Base-by-base conservation (phyloP, 208 protist species). In the Naegleria lovaniensis region DNA sequence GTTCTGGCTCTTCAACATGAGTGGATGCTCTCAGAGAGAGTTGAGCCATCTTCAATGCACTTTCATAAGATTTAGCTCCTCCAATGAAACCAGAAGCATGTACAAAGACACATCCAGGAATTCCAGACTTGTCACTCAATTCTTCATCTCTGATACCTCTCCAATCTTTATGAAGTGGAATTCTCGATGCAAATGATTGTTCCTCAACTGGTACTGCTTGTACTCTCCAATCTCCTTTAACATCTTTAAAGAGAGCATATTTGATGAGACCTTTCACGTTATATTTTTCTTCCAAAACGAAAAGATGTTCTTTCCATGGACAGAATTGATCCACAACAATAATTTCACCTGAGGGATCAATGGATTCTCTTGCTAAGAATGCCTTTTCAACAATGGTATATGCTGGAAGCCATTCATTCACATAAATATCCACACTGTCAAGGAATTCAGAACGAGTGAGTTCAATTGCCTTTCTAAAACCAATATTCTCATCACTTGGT, bases 21-120 rank as follows among this genome's bases (percentile, higher is more conserved):
- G 43, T 48, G 1, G 55, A 67, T 29, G 19, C 22, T 67, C 22
- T 92, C 40, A 98, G 88, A 16, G 96, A 93, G 93, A 95, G 95
- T 76, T 94, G 93, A 40, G 98, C 97, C 90, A 99, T 96, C 52
- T 93, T 87, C 85, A 99, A 86, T 51, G 97, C 97, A 15, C 97
- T 97, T 22, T 99, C 97, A 91, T 96, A 96, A 2, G 95, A 98
- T 84, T 95, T 95, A 93, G 98, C 97, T 29, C 97, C 97, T 40
- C 97, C 97, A 93, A 99, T 98, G 91, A 99, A 99, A 43, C 98
- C 98, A 38, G 94, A 95, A 25, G 96, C 97, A 92, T 99, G 98
- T 75, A 97, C 95, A 91, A 99, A 99, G 9, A 98, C 93, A 90
- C 97, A 94, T 22, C 96, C 97, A 0, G 94, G 91, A 85, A 99